Evolutionary conservation across 164 flowering plant genomes (phyloP).

Genomic region (Chimonanthus praecox): DNA sequence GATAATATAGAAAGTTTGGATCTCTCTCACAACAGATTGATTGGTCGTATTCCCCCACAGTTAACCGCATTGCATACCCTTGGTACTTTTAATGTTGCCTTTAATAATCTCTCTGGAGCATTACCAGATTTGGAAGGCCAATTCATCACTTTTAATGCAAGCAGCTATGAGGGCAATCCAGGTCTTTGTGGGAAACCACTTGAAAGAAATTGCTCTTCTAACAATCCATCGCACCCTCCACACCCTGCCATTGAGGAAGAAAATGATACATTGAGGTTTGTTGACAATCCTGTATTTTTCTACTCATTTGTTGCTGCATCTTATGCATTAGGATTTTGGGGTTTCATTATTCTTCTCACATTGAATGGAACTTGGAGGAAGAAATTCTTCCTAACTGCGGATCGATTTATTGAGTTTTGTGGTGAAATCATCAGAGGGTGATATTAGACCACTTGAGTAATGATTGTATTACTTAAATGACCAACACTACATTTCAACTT

Average conservation of each 20-base stretch:
- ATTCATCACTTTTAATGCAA: not conserved
- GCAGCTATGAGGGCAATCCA: not conserved
- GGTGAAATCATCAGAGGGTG: too few species aligned
- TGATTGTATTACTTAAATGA: too few species aligned
- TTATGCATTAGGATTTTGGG: slow-evolving; percentile 3
- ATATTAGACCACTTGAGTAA: too few species aligned
- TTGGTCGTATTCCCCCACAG: not conserved
- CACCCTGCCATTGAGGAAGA: not conserved
- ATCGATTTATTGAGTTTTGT: not conserved
- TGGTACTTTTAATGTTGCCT: slow-evolving; percentile 3
- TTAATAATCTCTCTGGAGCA: not conserved
- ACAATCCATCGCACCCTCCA: not conserved
- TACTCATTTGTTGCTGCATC: not conserved
- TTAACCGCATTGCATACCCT: not conserved
- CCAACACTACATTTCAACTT: too few species aligned
- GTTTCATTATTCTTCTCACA: not conserved
- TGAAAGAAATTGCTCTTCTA: slow-evolving; percentile 1
- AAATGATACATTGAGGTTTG: not conserved
- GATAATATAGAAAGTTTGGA: slow-evolving; percentile 6
- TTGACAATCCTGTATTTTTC: slow-evolving; percentile 2
- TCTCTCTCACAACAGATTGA: slow-evolving; percentile 1
- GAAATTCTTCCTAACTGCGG: not conserved
- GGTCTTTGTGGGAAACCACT: not conserved
- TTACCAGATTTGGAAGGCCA: not conserved
- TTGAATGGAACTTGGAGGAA: not conserved